Evolutionary conservation across 1,284 basidiomycete genomes (phyloP), one percentile per base, ranked within the genome.

Genomic region (Xerocomus nothofagi): DNA sequence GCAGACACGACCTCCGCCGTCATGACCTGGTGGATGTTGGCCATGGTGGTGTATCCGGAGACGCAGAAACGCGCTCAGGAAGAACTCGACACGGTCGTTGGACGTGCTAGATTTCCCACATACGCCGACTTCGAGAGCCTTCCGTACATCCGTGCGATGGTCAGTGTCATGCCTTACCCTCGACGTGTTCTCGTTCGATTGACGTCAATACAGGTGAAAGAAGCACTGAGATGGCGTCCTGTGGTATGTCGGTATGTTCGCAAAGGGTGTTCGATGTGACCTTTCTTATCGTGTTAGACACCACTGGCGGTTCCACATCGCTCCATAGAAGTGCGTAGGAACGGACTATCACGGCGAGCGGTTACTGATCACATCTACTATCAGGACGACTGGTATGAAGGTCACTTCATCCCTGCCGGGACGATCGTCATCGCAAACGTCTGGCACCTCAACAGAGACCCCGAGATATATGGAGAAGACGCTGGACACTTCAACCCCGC

Each of bases 31-130:
- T 72, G 75, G 56, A 57, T 75, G 44, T 57, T 71, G 21, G 69
- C 67, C 21, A 74, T 77, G 73, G 57, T 68, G 20, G 53, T 59
- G 32, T 57, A 71, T 53, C 75, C 74, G 0, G 63, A 73, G 18
- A 66, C 71, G 8, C 66, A 73, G 43, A 45, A 54, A 32, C 63
- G 61, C 36, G 75, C 71, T 0, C 72, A 74, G 53, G 59, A 54
- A 6, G 73, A 77, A 50, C 51, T 77, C 11, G 70, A 74, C 39
- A 29, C 48, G 6, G 63, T 73, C 41, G 53, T 74, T 23, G 71
- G 72, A 45, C 54, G 15, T 24, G 24, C 38, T 12, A 32, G 50
- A 27, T 8, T 53, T 11, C 51, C 50, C 2, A 47, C 43, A 2
- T 53, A 47, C 4, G 43, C 50, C 2, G 51, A 53, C 18, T 38